Conservation (phyloP, 441 rosid species). For the Syzygium syzygioides region DNA sequence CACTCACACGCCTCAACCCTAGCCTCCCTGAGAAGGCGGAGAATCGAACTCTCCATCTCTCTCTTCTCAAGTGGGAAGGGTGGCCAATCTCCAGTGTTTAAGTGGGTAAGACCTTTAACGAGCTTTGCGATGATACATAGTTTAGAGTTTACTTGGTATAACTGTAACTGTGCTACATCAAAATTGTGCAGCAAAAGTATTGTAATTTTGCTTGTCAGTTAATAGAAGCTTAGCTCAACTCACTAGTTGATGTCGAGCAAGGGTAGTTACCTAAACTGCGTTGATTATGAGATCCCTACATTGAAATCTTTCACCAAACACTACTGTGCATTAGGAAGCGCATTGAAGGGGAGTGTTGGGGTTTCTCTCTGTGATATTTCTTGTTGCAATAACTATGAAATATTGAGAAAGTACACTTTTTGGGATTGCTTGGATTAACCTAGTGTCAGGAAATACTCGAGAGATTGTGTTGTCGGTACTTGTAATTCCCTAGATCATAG, state of each 20-base stretch:
- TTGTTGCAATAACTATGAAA: not conserved
- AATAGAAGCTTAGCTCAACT: not conserved
- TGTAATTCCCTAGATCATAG: not conserved
- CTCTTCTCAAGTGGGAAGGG: too few species aligned
- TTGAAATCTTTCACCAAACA: not conserved
- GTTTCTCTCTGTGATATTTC: not conserved
- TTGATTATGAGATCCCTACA: not conserved
- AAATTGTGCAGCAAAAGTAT: not conserved
- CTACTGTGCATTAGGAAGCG: not conserved
- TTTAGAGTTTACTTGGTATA: not conserved
- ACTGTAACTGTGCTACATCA: not conserved
- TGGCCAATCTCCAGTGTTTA: too few species aligned
- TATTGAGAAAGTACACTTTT: not conserved
- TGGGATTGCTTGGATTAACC: not conserved
- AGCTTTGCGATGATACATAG: fast-evolving
- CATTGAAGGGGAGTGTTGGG: not conserved
- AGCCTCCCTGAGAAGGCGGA: too few species aligned
- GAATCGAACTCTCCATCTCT: too few species aligned
- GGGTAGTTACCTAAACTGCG: not conserved
- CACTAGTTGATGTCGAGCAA: not conserved
- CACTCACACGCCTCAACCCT: too few species aligned
- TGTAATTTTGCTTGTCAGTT: not conserved
- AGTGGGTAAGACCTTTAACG: not conserved
- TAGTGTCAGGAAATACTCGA: not conserved
- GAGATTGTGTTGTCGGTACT: not conserved